These are phyloP conservation scores for Phytophthora niederhauseri DNA, from an alignment of 352 stramenopile genomes.

Conservation along the genomic window DNA sequence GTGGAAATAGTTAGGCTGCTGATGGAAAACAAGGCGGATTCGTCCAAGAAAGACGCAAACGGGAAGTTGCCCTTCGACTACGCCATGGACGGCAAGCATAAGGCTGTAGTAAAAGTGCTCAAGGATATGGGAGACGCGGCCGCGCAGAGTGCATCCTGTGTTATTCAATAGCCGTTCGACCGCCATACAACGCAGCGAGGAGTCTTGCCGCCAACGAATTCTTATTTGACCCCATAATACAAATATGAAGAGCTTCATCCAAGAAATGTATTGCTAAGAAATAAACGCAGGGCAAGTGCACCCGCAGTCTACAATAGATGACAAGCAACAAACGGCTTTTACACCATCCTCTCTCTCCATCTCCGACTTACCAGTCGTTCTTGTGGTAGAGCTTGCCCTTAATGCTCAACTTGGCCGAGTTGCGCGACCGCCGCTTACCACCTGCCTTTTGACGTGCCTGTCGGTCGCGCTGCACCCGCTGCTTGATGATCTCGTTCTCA, in stretches of 20 bases:
- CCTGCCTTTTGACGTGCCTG: constrained; percentile 58
- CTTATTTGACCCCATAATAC: constrained; percentile 47
- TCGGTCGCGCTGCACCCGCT: constrained; percentile 77
- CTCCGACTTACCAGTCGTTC: constrained; percentile 65
- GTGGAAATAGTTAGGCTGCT: constrained; percentile 92
- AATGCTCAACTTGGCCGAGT: constrained; percentile 84
- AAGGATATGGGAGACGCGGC: constrained; percentile 94
- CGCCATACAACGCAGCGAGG: constrained; percentile 19
- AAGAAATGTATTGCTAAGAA: constrained; percentile 33
- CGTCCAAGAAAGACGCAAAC: constrained; percentile 87
- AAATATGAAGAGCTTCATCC: constrained; percentile 41
- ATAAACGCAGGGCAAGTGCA: constrained; percentile 2
- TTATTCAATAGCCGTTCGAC: constrained; percentile 66
- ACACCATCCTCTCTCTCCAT: background rate
- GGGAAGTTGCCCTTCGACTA: constrained; percentile 94
- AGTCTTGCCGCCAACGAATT: constrained; percentile 17
- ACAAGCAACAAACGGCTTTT: constrained; percentile 5
- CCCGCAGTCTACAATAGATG: constrained; percentile 20
- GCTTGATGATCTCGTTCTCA: constrained; percentile 83
- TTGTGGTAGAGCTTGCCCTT: constrained; percentile 89
- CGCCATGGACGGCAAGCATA: constrained; percentile 93
- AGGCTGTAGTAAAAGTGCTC: constrained; percentile 90
- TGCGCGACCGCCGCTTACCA: constrained; percentile 72
- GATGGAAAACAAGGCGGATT: constrained; percentile 92
- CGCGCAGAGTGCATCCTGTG: constrained; percentile 84